phyloP scores from a whole-genome alignment of 192 early-diverging fungal genomes.

The Pilaira anomala region DNA sequence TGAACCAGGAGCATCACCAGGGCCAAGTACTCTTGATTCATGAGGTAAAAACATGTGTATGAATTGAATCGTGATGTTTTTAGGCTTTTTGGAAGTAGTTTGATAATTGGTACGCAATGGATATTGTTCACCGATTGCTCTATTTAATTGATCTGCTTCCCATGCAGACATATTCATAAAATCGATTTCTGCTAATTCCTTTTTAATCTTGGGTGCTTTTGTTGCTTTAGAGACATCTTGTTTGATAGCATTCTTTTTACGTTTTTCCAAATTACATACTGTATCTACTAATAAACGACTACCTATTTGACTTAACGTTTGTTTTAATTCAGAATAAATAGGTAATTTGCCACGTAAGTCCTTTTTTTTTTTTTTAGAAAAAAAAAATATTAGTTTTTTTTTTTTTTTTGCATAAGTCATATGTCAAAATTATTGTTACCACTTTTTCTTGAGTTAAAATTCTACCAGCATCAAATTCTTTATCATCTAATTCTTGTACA shows the following conservation, averaged over 20 bases:
- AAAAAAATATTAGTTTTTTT: background rate
- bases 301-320: slow-evolving; percentile 51
- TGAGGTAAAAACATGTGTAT: slow-evolving; percentile 30
- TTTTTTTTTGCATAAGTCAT: background rate
- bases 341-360: background rate
- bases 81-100: background rate
- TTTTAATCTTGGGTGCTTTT: slow-evolving; percentile 65
- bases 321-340: background rate
- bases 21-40: slow-evolving; percentile 17
- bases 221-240: slow-evolving; percentile 68
- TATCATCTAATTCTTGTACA: slow-evolving; percentile 79
- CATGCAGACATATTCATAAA: slow-evolving; percentile 61
- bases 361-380: no score
- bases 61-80: slow-evolving; percentile 40
- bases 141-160: slow-evolving; percentile 59
- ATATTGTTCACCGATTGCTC: slow-evolving; percentile 72
- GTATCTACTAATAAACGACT: slow-evolving; percentile 59
- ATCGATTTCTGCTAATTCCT: slow-evolving; percentile 51
- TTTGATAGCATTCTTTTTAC: slow-evolving; percentile 50
- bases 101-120: slow-evolving; percentile 51
- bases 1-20: slow-evolving; percentile 33
- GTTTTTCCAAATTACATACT: slow-evolving; percentile 55
- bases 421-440: slow-evolving; percentile 36
- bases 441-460: slow-evolving; percentile 69
- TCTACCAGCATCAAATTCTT: slow-evolving; percentile 80